These are phyloP conservation scores for Eutrema heterophyllum DNA, from an alignment of 345 rosid genomes.

Conservation along the genomic window DNA sequence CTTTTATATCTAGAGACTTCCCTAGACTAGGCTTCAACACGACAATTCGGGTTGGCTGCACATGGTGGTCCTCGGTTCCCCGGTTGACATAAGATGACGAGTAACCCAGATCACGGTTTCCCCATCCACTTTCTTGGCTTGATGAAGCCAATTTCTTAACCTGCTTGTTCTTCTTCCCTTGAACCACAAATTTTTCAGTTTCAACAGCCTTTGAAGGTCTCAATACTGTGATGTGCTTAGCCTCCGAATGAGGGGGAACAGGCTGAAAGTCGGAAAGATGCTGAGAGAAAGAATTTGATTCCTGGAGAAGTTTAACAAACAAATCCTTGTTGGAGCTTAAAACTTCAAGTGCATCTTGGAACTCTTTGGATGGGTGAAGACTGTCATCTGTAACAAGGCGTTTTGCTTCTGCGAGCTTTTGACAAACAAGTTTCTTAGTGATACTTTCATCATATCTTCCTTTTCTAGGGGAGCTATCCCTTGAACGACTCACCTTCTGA, in stretches of 20 bases:
- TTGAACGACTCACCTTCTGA: conserved; percentile 35
- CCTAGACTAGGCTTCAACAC: conserved; percentile 84
- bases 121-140: conserved; percentile 41
- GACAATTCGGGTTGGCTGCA: conserved; percentile 81
- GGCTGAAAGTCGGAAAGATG: conserved; percentile 41
- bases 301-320: conserved; percentile 66
- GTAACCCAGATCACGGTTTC: conserved; percentile 36
- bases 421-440: conserved; percentile 68
- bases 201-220: conserved; percentile 77
- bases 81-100: conserved; percentile 39
- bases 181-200: conserved; percentile 40
- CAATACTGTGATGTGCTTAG: conserved; percentile 80
- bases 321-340: conserved; percentile 74
- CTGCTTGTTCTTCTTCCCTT: conserved; percentile 45
- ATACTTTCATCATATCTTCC: conserved; percentile 34
- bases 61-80: conserved; percentile 45
- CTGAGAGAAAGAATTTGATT: conserved; percentile 53
- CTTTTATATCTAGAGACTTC: conserved; percentile 45
- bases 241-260: conserved; percentile 56
- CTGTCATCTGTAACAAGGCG: conserved; percentile 74
- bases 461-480: conserved; percentile 49
- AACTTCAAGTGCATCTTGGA: conserved; percentile 79
- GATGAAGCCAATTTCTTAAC: conserved; percentile 38
- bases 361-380: conserved; percentile 75
- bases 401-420: conserved; percentile 80